These are phyloP conservation scores for Trichothecium roseum DNA, from an alignment of 2,329 filamentous ascomycete genomes.

Conservation along the genomic window DNA sequence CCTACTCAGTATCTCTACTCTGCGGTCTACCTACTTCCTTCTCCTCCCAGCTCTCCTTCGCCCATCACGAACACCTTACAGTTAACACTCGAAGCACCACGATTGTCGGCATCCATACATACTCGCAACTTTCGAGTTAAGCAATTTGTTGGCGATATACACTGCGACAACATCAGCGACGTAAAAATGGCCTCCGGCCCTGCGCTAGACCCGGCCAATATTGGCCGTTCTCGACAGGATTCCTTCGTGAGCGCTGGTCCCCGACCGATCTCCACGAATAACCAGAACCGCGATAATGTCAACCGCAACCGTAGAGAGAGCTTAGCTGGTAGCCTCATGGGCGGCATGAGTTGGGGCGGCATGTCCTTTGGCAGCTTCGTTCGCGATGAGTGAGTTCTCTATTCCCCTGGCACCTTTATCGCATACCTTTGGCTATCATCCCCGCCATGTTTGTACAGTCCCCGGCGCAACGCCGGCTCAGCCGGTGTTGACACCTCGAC, in stretches of 20 bases:
- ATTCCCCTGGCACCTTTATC: conserved; percentile 2
- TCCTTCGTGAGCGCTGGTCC: conserved; percentile 56
- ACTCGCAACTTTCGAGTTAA: conserved; percentile 12
- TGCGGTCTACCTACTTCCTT: too few species aligned
- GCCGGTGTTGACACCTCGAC: neutral
- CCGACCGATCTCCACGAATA: conserved; percentile 57
- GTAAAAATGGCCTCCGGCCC: conserved; percentile 9
- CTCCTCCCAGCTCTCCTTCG: too few species aligned
- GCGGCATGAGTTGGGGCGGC: conserved; percentile 94
- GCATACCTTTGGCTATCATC: neutral
- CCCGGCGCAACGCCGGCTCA: neutral
- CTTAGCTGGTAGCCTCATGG: conserved; percentile 55
- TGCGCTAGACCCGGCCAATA: conserved; percentile 43
- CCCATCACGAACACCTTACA: too few species aligned
- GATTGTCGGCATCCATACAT: conserved; percentile 12
- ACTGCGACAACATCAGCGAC: conserved; percentile 44
- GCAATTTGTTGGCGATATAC: conserved; percentile 16
- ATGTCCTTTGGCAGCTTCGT: conserved; percentile 96
- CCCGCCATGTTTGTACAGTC: conserved; percentile 1
- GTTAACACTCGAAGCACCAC: conserved; percentile 12
- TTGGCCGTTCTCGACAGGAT: conserved; percentile 50
- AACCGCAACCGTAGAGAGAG: conserved; percentile 50
- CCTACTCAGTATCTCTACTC: too few species aligned
- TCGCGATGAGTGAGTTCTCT: conserved; percentile 77
- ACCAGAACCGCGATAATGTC: conserved; percentile 49